Percentiles rank a stretch among this genome's conserved stretches.
Conservation (phyloP, 768 basidiomycete species). For the Russula ochroleuca region DNA sequence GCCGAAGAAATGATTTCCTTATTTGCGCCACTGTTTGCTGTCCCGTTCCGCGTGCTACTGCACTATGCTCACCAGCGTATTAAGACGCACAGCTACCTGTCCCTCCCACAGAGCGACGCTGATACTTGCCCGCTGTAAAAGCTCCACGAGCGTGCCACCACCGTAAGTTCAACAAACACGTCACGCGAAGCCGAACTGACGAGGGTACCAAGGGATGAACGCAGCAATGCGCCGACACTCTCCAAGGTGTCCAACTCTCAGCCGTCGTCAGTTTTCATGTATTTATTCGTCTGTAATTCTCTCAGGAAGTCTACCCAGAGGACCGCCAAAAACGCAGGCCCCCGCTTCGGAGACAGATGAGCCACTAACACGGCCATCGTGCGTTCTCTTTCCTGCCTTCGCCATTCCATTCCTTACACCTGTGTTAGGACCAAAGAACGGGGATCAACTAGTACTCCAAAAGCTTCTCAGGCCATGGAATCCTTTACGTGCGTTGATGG, state of each 20-base stretch:
- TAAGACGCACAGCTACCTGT: slow-evolving; percentile 8
- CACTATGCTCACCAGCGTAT: slow-evolving; percentile 7
- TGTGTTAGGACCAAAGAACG: not conserved
- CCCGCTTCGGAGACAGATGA: not conserved
- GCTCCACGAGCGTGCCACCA: not conserved
- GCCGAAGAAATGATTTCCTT: not conserved
- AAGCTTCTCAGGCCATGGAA: not conserved
- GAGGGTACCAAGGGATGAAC: not conserved
- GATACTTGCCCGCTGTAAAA: not conserved
- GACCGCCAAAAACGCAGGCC: not conserved
- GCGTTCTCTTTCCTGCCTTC: not conserved
- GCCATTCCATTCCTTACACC: not conserved
- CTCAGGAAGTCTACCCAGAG: not conserved
- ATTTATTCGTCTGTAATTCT: not conserved
- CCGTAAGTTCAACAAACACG: slow-evolving; percentile 8
- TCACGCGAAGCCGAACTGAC: slow-evolving; percentile 5
- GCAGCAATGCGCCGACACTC: not conserved
- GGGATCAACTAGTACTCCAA: not conserved
- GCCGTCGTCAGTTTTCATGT: not conserved
- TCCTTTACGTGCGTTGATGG: slow-evolving; percentile 4
- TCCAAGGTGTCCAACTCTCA: not conserved
- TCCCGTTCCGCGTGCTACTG: not conserved
- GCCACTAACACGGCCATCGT: not conserved
- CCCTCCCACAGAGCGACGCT: not conserved
- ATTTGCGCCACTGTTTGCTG: not conserved